Base-by-base conservation (phyloP, 805 yeast genomes). In the Metschnikowia amazonensis region DNA sequence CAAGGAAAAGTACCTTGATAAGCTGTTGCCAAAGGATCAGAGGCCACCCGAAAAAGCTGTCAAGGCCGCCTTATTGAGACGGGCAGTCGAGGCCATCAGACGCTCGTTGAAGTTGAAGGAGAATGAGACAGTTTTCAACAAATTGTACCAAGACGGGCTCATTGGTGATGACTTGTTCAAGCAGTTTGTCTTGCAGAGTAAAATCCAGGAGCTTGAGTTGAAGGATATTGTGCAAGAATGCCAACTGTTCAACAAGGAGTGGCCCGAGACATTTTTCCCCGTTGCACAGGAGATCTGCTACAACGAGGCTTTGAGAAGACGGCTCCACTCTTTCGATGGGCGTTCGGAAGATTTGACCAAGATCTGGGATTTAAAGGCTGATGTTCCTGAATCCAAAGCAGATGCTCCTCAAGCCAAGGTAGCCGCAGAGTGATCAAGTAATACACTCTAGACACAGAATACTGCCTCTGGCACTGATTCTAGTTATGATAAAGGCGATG, bases 141-240 rank as follows among this genome's bases (percentile, higher is more conserved):
- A 77, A 44, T 71, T 94, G 49, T 90, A 89, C 63, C 92, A 90
- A 60, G 80, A 80, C 44, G 98, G 98, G 0, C 81, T 89, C 14
- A 82, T 94, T 50, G 97, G 97, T 28, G 98, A 94, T 58, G 96
- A 86, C 43, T 71, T 87, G 29, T 85, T 80, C 76, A 84, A 86
- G 63, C 82, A 94, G 56, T 89, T 78, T 64, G 82, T 81, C 53
- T 77, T 88, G 41, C 89, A 88, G 53, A 78, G 77, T 47, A 87
- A 88, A 65, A 63, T 89, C 50, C 85, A 86, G 56, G 96, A 89
- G 57, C 61, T 84, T 23, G 98, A 94, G 65, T 69, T 94, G 52
- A 79, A 81, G 63, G 90, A 84, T 48, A 73, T 89, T 38, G 82
- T 86, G 5, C 67, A 63, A 45, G 96, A 88, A 65, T 89, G 94